phyloP scores from a whole-genome alignment of 805 yeast genomes.

The Zygosaccharomyces kombuchaensis region DNA sequence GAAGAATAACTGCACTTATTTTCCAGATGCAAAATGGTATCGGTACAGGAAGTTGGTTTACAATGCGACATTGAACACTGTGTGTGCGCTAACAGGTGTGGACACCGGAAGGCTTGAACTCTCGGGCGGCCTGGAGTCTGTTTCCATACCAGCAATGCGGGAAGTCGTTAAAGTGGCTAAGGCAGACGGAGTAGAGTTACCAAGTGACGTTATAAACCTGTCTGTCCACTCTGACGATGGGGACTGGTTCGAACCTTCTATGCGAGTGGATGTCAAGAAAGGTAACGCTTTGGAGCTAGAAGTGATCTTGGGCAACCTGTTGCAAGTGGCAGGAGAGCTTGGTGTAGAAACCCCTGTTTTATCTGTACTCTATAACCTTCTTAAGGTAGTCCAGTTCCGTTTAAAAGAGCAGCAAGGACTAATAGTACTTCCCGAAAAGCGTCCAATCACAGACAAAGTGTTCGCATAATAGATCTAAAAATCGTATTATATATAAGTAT shows the following conservation, averaged over 20 bases:
- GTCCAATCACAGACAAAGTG: constrained; percentile 30
- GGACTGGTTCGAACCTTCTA: constrained; percentile 61
- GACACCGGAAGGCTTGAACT: constrained; percentile 54
- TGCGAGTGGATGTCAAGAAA: constrained; percentile 64
- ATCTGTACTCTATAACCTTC: constrained; percentile 50
- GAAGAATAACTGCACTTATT: constrained; percentile 39
- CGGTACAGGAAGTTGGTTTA: constrained; percentile 68
- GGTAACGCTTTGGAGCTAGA: constrained; percentile 69
- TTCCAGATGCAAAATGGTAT: constrained; percentile 44
- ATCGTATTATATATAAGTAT: too few species aligned
- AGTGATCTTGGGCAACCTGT: constrained; percentile 63
- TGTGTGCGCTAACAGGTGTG: constrained; percentile 52
- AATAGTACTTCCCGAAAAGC: constrained; percentile 40
- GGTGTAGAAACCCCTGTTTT: constrained; percentile 59
- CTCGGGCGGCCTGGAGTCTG: constrained; percentile 40
- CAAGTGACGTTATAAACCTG: constrained; percentile 43
- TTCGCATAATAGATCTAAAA: too few species aligned
- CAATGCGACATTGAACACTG: constrained; percentile 63
- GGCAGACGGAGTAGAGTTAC: constrained; percentile 58
- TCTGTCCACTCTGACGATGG: constrained; percentile 59
- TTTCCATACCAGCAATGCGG: constrained; percentile 58
- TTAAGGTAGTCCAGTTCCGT: constrained; percentile 58
- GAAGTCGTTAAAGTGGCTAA: constrained; percentile 64
- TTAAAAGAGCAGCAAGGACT: constrained; percentile 54
- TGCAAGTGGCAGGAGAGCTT: constrained; percentile 45